Evolutionary conservation across 495 filamentous ascomycete species (phyloP).

Genomic region (Penicillium angulare): DNA sequence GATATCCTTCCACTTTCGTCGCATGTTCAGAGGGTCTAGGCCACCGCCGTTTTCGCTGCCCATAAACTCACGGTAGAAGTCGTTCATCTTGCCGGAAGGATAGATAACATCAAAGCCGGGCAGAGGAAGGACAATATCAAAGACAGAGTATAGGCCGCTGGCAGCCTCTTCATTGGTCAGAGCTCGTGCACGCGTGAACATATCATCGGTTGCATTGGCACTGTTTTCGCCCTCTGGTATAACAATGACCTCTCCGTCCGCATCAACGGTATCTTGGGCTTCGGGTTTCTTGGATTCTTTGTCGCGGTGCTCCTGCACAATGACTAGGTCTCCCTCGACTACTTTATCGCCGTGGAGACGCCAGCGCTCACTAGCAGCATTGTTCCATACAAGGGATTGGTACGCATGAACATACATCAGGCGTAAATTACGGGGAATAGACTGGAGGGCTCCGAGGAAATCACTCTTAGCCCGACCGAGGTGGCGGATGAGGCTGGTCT

Average conservation of each 20-base stretch:
- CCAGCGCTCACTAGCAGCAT: conserved; percentile 75
- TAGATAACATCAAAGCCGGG: conserved; percentile 90
- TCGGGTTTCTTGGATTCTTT: conserved; percentile 24
- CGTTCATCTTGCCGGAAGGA: conserved; percentile 75
- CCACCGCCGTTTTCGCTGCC: conserved; percentile 66
- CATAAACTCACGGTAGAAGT: conserved; percentile 85
- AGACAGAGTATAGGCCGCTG: conserved; percentile 76
- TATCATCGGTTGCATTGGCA: conserved; percentile 52
- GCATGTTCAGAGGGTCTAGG: conserved; percentile 85
- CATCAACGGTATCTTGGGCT: conserved; percentile 50
- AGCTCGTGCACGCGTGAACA: conserved; percentile 71
- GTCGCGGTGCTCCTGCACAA: conserved; percentile 57
- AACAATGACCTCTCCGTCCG: conserved; percentile 67
- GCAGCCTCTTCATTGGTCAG: conserved; percentile 75
- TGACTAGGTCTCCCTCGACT: conserved; percentile 82
- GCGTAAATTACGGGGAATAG: conserved; percentile 73
- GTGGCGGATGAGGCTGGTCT: conserved; percentile 72
- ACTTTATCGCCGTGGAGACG: conserved; percentile 65
- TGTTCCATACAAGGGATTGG: conserved; percentile 92
- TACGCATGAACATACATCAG: conserved; percentile 97
- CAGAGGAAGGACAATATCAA: conserved; percentile 90
- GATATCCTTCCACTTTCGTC: conserved; percentile 76
- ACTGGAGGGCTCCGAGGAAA: conserved; percentile 73
- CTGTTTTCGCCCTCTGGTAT: conserved; percentile 56
- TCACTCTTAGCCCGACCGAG: conserved; percentile 58